Evolutionary conservation across 2,329 filamentous ascomycete genomes (phyloP).

Genomic region (Leptoxyphium fumago): DNA sequence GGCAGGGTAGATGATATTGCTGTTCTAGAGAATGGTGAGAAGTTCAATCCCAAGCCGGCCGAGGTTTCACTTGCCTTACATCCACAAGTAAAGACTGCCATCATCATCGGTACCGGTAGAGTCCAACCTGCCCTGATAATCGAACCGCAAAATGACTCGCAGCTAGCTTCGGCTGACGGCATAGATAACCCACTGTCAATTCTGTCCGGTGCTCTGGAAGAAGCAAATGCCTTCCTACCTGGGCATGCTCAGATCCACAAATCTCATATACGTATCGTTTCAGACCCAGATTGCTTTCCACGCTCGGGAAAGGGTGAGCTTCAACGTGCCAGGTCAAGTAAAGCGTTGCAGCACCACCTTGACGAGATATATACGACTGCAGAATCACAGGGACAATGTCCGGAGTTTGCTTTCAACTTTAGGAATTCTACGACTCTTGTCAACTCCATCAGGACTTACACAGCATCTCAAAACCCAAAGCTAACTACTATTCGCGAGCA

Average conservation of each 20-base stretch:
- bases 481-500: neutral
- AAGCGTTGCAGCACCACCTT: neutral
- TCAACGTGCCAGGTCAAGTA: neutral
- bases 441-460: neutral
- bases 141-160: conserved; percentile 9
- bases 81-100: conserved; percentile 14
- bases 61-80: conserved; percentile 10
- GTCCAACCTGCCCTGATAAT: conserved; percentile 18
- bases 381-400: neutral
- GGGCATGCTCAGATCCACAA: conserved; percentile 29
- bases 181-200: conserved; percentile 7
- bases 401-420: neutral
- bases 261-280: conserved; percentile 25
- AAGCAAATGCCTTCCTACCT: conserved; percentile 27
- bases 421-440: neutral
- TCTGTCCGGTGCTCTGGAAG: conserved; percentile 30
- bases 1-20: conserved; percentile 18
- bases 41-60: conserved; percentile 13
- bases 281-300: neutral
- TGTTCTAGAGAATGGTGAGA: conserved; percentile 18
- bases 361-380: neutral
- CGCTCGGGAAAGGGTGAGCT: neutral
- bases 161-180: neutral
- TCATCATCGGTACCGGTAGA: conserved; percentile 19
- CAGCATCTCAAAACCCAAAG: neutral